Evolutionary conservation across 805 yeast species (phyloP).

Genomic region (Yarrowia bubula): DNA sequence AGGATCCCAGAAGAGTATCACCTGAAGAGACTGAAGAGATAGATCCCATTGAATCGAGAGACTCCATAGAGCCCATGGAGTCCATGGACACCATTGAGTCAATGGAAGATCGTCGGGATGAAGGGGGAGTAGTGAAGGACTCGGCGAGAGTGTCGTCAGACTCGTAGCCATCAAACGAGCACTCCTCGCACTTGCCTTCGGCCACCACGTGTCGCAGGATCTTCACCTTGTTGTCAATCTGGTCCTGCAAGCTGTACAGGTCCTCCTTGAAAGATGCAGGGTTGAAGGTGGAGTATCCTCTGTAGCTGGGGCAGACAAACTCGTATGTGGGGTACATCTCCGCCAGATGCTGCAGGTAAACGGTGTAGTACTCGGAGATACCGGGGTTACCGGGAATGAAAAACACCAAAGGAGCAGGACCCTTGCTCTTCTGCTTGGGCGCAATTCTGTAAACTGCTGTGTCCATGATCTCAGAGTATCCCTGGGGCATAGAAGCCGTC

Average conservation of each 20-base stretch:
- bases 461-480: constrained; percentile 15
- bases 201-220: constrained; percentile 44
- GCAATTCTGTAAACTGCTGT: constrained; percentile 14
- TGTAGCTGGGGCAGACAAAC: constrained; percentile 61
- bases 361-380: constrained; percentile 59
- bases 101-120: constrained; percentile 6
- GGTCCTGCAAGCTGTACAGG: constrained; percentile 46
- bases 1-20: constrained; percentile 2
- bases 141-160: constrained; percentile 7
- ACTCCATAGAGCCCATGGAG: background rate
- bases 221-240: constrained; percentile 56
- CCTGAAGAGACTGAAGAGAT: background rate
- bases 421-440: background rate
- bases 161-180: constrained; percentile 1
- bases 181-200: background rate
- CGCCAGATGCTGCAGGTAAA: constrained; percentile 50
- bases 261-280: constrained; percentile 16
- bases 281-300: constrained; percentile 48
- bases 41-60: background rate
- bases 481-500: constrained; percentile 1
- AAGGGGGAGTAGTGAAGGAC: background rate
- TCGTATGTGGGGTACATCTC: constrained; percentile 48
- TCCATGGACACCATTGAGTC: background rate
- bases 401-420: constrained; percentile 45
- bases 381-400: constrained; percentile 82